Conservation (phyloP, 2,329 filamentous ascomycete species). For the Botryotinia globosa region DNA sequence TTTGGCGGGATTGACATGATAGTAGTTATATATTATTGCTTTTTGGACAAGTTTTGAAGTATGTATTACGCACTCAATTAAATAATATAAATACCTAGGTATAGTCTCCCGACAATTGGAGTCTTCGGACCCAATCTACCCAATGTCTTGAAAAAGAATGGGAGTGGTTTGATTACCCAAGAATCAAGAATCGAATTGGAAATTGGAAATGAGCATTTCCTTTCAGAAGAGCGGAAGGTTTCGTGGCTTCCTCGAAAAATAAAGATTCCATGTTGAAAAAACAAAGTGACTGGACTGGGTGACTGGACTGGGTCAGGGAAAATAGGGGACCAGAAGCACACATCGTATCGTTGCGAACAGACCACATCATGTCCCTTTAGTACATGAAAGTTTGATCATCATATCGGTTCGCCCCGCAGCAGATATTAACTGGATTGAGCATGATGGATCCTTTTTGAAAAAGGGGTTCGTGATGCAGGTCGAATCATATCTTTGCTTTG, state of each 20-base stretch:
- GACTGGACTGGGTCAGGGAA: background rate
- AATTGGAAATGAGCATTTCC: slow-evolving; percentile 4
- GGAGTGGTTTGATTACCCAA: background rate
- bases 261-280: too few species aligned
- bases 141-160: slow-evolving; percentile 2
- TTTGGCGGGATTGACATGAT: background rate
- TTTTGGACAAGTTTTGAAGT: background rate
- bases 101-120: background rate
- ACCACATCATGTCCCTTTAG: slow-evolving; percentile 13
- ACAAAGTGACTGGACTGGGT: too few species aligned
- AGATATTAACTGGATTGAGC: slow-evolving; percentile 8
- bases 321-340: slow-evolving; percentile 10
- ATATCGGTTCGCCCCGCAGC: slow-evolving; percentile 15
- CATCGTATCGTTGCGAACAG: slow-evolving; percentile 12
- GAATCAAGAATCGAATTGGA: background rate
- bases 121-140: background rate
- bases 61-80: background rate
- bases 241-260: background rate
- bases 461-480: slow-evolving; percentile 8
- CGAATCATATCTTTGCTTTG: slow-evolving; percentile 4
- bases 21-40: background rate
- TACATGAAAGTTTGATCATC: slow-evolving; percentile 2
- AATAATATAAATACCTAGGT: background rate
- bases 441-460: slow-evolving; percentile 10
- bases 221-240: background rate